Base-by-base conservation (phyloP, 257 asterid genomes). In the Penstemon newberryi region DNA sequence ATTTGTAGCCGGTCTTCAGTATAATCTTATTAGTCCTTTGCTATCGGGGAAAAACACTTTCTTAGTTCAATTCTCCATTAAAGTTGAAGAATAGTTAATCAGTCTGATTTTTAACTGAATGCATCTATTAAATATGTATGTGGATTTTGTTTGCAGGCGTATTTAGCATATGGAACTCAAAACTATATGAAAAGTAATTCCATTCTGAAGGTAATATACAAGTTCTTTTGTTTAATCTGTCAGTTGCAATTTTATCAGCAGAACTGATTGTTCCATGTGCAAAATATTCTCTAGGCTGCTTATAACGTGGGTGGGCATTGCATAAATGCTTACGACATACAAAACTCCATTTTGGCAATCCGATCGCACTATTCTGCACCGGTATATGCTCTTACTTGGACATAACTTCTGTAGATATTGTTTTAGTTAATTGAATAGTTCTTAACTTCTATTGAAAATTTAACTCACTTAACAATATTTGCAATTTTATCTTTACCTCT, bases 121-220 rank as follows among this genome's bases (percentile, higher is more conserved):
- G 40, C 38, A 55, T 19, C 38, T 15, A 25, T 25, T 25, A 49
- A 10, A 10, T 49, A 49, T 49, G 54, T 3, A 55, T 55, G 60
- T 8, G 10, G 65, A 25, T 66, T 65, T 66, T 60, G 8, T 25
- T 79, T 78, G 78, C 93, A 92, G 97, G 97, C 92, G 36, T 88
- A 84, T 82, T 77, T 92, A 75, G 98, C 97, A 40, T 92, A 92
- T 63, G 98, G 96, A 78, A 82, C 95, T 70, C 91, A 88, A 63
- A 82, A 76, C 79, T 77, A 77, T 66, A 86, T 80, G n/a, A 91
- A 81, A 77, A 83, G 81, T 73, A 58, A 85, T 70, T 83, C 85
- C 72, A 71, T 92, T 45, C 63, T 78, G 74, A 92, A 90, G 98
- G 98, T 89, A 78, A 67, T 9, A 8, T 19, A 45, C 33, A 57